phyloP scores from a whole-genome alignment of 164 flowering plant species.

The Tinospora cordifolia region DNA sequence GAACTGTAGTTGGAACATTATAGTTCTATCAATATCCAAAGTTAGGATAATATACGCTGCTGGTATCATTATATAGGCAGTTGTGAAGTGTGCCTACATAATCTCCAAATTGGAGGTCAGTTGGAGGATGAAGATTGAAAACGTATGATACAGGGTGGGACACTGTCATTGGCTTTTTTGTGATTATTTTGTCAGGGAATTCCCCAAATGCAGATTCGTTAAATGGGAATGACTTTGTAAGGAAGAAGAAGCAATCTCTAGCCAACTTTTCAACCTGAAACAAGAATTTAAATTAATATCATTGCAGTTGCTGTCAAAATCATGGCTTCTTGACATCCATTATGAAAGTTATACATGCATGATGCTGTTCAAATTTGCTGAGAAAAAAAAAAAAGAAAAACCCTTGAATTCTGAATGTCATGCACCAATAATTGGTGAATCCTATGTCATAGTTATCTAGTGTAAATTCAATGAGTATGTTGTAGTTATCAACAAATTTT shows the following conservation, averaged over 20 bases:
- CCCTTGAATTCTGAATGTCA: too few species aligned
- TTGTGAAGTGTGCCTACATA: slow-evolving; percentile 29
- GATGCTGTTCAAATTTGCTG: background rate
- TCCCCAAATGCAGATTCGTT: slow-evolving; percentile 65
- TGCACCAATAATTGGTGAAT: too few species aligned
- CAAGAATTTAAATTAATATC: background rate
- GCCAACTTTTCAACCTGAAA: slow-evolving; percentile 81
- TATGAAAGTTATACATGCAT: too few species aligned
- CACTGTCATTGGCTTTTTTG: slow-evolving; percentile 38
- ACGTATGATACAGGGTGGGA: slow-evolving; percentile 65
- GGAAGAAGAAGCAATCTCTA: slow-evolving; percentile 77
- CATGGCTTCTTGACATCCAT: too few species aligned
- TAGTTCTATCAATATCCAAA: too few species aligned
- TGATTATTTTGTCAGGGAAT: slow-evolving; percentile 26
- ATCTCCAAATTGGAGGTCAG: slow-evolving; percentile 50
- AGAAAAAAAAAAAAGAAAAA: background rate
- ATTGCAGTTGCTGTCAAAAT: background rate
- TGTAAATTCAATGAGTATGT: too few species aligned
- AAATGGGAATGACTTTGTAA: slow-evolving; percentile 55
- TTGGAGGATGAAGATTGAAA: slow-evolving; percentile 55
- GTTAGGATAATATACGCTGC: background rate
- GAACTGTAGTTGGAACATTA: too few species aligned
- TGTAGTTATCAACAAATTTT: too few species aligned
- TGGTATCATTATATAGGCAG: slow-evolving; percentile 13
- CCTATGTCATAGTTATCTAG: too few species aligned